Evolutionary conservation across 306 rosid species (phyloP).

Genomic region (Adenanthera pavonina): DNA sequence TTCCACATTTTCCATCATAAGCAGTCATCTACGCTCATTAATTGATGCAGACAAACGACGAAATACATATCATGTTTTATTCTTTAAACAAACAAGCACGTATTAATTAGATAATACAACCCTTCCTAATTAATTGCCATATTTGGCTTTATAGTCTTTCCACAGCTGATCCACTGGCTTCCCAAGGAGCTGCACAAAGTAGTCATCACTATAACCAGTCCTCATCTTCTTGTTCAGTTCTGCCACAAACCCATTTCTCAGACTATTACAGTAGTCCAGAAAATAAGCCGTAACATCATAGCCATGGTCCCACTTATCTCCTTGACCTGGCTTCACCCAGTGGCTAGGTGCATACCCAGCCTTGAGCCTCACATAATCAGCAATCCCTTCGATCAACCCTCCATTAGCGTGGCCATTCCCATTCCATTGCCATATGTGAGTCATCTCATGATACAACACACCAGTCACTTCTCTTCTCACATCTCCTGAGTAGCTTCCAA

Average conservation of each 20-base stretch:
- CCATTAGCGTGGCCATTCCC: constrained; percentile 46
- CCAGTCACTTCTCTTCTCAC: constrained; percentile 52
- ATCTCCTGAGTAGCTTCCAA: constrained; percentile 48
- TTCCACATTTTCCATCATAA: neutral
- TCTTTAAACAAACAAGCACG: neutral
- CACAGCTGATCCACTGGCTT: constrained; percentile 56
- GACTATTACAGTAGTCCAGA: constrained; percentile 56
- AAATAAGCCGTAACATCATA: constrained; percentile 55
- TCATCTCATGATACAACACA: constrained; percentile 57
- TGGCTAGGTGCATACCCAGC: constrained; percentile 46
- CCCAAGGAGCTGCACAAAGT: constrained; percentile 48
- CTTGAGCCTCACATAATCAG: constrained; percentile 57
- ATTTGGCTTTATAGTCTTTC: constrained; percentile 62
- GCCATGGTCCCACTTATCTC: constrained; percentile 57
- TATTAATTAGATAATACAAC: neutral
- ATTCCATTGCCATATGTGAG: constrained; percentile 74
- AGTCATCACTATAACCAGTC: constrained; percentile 43
- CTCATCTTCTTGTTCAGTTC: constrained; percentile 52
- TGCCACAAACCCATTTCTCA: constrained; percentile 56
- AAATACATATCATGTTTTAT: neutral
- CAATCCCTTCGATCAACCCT: constrained; percentile 60
- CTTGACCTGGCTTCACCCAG: constrained; percentile 47
- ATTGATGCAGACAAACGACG: neutral
- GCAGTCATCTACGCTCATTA: neutral
- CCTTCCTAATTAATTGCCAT: constrained; percentile 37